Evolutionary conservation across 2,329 filamentous ascomycete species (phyloP), one percentile per base, ranked within the genome.

Genomic region (Diaporthe vaccinii): DNA sequence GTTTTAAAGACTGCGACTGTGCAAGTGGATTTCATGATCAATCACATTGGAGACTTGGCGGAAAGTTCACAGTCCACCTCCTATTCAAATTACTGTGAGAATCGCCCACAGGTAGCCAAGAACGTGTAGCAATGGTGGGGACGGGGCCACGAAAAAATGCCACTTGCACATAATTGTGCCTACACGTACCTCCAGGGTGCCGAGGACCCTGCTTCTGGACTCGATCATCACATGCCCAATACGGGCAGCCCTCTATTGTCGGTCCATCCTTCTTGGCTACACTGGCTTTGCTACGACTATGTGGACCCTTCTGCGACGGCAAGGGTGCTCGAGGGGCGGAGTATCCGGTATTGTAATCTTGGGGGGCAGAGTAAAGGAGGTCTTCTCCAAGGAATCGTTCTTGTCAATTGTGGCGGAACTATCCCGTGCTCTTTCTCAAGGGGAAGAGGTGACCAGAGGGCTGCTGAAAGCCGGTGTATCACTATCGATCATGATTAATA

Each of bases 11-110:
- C 62, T 68, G 44, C 44, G 10, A n/a, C 17, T 25, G 61, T 46
- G n/a, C 62, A 67, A 15, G 44, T 68, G 46, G 62, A 51, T 68
- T 67, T 51, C 44, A 68, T 68, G 62, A 68, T 36, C 5, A 51
- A n/a, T 67, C 62, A 51, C 46, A 46, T 53, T 25, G 5, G 12
- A 51, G 51, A 68, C 46, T n/a, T 68, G 62, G 62, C 49, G 20
- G 25, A 20, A 49, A 31, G 9, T 22, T 49, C 62, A 51, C 62
- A 51, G 62, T 68, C 46, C 31, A 68, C 22, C 62, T 68, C 62
- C 62, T 68, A n/a, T 46, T 49, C 28, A 17, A 67, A 8, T 36
- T 17, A 67, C 61, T 67, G 44, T 67, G 61, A 34, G 28, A 51
- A 6, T 51, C 62, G 31, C 20, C 62, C 46, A 31, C 44, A 9